Evolutionary conservation across 345 rosid species (phyloP).

Genomic region (Syzygium oleosum): DNA sequence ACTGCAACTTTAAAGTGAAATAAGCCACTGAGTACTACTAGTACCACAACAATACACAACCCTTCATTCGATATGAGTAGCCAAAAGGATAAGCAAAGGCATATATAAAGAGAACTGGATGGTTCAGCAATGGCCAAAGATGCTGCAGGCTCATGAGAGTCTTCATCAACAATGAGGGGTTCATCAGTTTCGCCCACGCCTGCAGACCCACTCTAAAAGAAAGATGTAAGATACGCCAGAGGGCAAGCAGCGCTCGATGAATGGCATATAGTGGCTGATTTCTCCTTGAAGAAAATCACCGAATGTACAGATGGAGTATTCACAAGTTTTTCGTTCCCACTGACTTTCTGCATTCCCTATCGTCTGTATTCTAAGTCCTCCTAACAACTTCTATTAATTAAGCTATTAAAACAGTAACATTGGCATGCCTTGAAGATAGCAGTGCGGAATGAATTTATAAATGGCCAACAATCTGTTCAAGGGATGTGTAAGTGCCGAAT

Average conservation of each 20-base stretch:
- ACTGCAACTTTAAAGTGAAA: background rate
- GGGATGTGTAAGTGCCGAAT: slow-evolving; percentile 15
- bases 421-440: background rate
- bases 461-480: slow-evolving; percentile 3
- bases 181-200: background rate
- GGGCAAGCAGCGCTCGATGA: background rate
- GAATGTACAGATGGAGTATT: background rate
- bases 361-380: background rate
- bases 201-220: background rate
- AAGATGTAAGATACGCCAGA: background rate
- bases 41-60: background rate
- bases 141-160: background rate
- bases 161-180: background rate
- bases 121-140: background rate
- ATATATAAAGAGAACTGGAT: background rate
- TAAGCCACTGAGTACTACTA: background rate
- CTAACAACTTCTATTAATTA: background rate
- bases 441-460: background rate
- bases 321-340: background rate
- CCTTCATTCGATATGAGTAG: background rate
- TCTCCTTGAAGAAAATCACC: background rate
- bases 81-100: background rate
- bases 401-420: background rate
- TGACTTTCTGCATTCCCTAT: background rate
- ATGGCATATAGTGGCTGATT: background rate